phyloP scores from a whole-genome alignment of 2,329 filamentous ascomycete genomes.

The Diaporthe sp. region DNA sequence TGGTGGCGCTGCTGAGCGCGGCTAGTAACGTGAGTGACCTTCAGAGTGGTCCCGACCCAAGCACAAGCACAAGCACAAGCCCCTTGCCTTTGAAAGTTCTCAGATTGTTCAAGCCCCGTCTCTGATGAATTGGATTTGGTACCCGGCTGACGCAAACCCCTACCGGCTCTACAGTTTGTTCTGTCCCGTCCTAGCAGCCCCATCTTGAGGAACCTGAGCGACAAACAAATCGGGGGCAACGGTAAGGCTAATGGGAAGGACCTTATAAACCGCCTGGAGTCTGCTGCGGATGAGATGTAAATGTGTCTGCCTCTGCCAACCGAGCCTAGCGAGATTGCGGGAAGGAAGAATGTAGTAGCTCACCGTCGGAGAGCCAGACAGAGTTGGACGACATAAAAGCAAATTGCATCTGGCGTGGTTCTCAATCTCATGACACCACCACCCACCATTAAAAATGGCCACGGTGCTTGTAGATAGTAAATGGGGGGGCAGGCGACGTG shows the following conservation, averaged over 20 bases:
- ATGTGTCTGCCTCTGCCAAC: background rate
- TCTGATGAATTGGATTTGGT: constrained; percentile 17
- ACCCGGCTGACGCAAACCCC: constrained; percentile 28
- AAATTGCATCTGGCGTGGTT: background rate
- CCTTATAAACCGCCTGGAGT: constrained; percentile 49
- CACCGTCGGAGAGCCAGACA: background rate
- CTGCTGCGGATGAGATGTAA: constrained; percentile 38
- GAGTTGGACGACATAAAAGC: background rate
- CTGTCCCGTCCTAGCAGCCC: constrained; percentile 65
- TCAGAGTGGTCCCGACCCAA: constrained; percentile 10
- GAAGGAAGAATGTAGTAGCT: background rate
- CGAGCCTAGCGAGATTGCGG: background rate
- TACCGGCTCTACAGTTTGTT: constrained; percentile 68
- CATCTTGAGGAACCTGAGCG: constrained; percentile 70
- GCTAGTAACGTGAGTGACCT: constrained; percentile 79
- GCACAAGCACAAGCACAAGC: constrained; percentile 12
- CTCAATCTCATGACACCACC: background rate
- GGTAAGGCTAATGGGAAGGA: constrained; percentile 39
- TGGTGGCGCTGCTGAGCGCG: constrained; percentile 86
- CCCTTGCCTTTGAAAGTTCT: constrained; percentile 26
- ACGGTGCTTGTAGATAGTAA: background rate
- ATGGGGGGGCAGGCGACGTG: background rate
- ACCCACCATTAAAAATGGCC: background rate
- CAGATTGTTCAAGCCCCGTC: constrained; percentile 19
- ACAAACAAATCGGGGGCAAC: constrained; percentile 33